Evolutionary conservation across 148 eudicot species (phyloP).

Genomic region (Rhododendron ovatum): DNA sequence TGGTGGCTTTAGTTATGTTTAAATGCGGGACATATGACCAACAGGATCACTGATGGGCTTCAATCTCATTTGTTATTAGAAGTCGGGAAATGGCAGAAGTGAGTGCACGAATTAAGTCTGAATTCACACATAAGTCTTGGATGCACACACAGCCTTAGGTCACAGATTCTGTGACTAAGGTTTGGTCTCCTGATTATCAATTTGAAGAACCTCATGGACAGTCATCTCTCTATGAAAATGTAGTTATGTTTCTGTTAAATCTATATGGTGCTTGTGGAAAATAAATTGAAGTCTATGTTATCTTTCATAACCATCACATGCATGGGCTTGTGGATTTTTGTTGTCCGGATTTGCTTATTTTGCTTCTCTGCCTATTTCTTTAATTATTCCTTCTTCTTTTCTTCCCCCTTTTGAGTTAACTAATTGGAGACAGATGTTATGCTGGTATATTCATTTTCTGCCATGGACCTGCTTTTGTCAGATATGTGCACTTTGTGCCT

Average conservation of each 20-base stretch:
- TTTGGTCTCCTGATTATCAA: not conserved
- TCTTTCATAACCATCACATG: not conserved
- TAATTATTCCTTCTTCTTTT: not conserved
- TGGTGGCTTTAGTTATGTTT: too few relatives aligned
- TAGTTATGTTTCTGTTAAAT: not conserved
- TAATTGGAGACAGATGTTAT: too few relatives aligned
- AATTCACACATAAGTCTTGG: not conserved
- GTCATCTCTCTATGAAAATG: not conserved
- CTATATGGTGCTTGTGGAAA: not conserved
- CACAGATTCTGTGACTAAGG: not conserved
- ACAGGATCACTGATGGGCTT: too few relatives aligned
- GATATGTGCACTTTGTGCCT: too few relatives aligned
- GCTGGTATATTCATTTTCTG: too few relatives aligned
- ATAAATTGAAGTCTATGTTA: not conserved
- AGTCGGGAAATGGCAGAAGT: not conserved
- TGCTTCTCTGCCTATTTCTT: not conserved
- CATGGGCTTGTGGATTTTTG: not conserved
- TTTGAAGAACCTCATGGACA: conserved; percentile 5
- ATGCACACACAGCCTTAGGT: not conserved
- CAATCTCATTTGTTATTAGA: too few relatives aligned
- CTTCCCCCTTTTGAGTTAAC: too few relatives aligned
- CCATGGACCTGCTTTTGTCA: too few relatives aligned
- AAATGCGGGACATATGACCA: too few relatives aligned
- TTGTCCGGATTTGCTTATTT: not conserved
- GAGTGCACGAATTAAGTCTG: not conserved